Evolutionary conservation across 2,329 filamentous ascomycete species (phyloP).

Genomic region (Pseudogymnoascus sp.): DNA sequence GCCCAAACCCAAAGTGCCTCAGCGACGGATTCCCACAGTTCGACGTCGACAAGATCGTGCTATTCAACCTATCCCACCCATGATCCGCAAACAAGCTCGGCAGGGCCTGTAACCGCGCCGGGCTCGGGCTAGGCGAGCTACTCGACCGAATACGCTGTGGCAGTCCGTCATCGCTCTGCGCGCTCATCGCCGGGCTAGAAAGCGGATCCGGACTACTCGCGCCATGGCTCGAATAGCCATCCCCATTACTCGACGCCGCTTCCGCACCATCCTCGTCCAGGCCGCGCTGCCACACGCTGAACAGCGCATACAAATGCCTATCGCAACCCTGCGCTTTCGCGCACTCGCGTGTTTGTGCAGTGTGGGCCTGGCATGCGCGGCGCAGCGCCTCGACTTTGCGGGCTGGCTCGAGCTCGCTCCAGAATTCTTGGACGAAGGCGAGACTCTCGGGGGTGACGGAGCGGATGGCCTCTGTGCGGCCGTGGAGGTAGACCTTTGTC

Average conservation of each 20-base stretch:
- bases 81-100: constrained; percentile 66
- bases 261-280: constrained; percentile 63
- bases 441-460: constrained; percentile 75
- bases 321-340: constrained; percentile 88
- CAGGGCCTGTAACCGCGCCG: constrained; percentile 55
- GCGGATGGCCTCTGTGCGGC: constrained; percentile 87
- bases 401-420: constrained; percentile 78
- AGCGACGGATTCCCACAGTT: constrained; percentile 96
- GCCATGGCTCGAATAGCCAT: constrained; percentile 51
- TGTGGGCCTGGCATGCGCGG: constrained; percentile 77
- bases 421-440: constrained; percentile 89
- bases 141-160: constrained; percentile 22
- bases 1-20: constrained; percentile 93
- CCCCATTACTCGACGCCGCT: constrained; percentile 43
- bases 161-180: constrained; percentile 1
- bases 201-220: constrained; percentile 28
- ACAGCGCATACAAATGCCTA: constrained; percentile 85
- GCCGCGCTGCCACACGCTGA: constrained; percentile 87
- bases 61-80: constrained; percentile 94
- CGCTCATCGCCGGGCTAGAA: neutral
- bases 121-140: constrained; percentile 40
- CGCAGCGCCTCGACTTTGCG: constrained; percentile 80
- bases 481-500: constrained; percentile 91
- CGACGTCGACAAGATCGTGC: constrained; percentile 89
- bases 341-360: constrained; percentile 71